Evolutionary conservation across 805 yeast genomes (phyloP).

Genomic region (Saccharomyces paradoxus): DNA sequence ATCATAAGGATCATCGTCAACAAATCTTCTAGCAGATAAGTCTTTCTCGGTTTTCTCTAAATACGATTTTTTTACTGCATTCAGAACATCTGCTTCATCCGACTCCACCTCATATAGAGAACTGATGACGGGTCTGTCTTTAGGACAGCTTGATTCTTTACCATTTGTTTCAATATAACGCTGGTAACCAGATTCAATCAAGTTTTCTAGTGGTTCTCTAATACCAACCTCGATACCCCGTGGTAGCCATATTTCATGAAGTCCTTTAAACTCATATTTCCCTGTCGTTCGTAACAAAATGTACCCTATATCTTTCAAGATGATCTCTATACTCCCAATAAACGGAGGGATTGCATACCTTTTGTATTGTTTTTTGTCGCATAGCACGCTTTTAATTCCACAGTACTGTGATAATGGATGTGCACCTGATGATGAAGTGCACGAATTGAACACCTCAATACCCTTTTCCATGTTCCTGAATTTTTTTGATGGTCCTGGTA

Average conservation of each 20-base stretch:
- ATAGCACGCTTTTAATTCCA: slow-evolving; percentile 12
- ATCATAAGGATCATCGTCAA: slow-evolving; percentile 13
- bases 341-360: slow-evolving; percentile 64
- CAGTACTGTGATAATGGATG: slow-evolving; percentile 29
- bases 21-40: slow-evolving; percentile 14
- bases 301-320: slow-evolving; percentile 58
- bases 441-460: slow-evolving; percentile 19
- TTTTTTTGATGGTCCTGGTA: slow-evolving; percentile 34
- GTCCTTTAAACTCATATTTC: slow-evolving; percentile 24
- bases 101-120: slow-evolving; percentile 22
- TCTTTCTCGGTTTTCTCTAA: slow-evolving; percentile 20
- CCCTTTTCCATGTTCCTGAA: slow-evolving; percentile 31
- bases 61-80: slow-evolving; percentile 23
- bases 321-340: slow-evolving; percentile 56
- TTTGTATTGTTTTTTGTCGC: slow-evolving; percentile 23
- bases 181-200: slow-evolving; percentile 19
- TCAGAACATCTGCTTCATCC: slow-evolving; percentile 16
- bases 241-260: slow-evolving; percentile 48
- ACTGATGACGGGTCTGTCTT: slow-evolving; percentile 20
- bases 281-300: slow-evolving; percentile 57
- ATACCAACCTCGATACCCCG: slow-evolving; percentile 45
- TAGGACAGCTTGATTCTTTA: slow-evolving; percentile 16
- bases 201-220: slow-evolving; percentile 41
- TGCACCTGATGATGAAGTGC: slow-evolving; percentile 12
- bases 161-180: slow-evolving; percentile 34